Percentiles rank a stretch among this genome's conserved stretches.
Evolutionary conservation across 116 monocot species (phyloP).

Genomic region (Posidonia oceanica): DNA sequence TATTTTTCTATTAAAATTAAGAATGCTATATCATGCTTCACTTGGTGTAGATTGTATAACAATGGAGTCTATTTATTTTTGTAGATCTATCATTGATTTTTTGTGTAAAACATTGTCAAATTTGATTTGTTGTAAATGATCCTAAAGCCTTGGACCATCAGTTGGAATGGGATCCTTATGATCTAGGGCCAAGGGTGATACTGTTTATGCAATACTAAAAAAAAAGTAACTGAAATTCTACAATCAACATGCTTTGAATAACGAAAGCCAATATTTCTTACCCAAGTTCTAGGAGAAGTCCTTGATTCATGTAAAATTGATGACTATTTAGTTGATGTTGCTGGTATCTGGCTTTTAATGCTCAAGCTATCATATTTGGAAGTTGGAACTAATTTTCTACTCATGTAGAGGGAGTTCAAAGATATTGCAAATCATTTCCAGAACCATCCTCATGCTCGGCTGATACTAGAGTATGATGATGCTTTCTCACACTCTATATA

Average conservation of each 20-base stretch:
- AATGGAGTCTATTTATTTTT: background rate
- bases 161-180: too few relatives aligned
- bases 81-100: background rate
- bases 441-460: conserved; percentile 39
- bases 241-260: too few relatives aligned
- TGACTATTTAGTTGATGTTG: background rate
- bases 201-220: too few relatives aligned
- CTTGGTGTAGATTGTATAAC: background rate
- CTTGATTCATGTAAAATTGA: background rate
- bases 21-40: too few relatives aligned
- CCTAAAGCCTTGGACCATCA: too few relatives aligned
- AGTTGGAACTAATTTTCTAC: background rate
- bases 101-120: too few relatives aligned
- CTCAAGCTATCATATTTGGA: too few relatives aligned
- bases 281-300: background rate
- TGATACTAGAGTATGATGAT: conserved; percentile 80
- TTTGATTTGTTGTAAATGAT: too few relatives aligned
- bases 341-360: background rate
- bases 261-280: background rate
- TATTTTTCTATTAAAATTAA: too few relatives aligned
- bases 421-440: conserved; percentile 69
- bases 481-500: conserved; percentile 70
- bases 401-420: conserved; percentile 72
- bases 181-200: too few relatives aligned
- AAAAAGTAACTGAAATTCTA: too few relatives aligned